A percentile compares a stretch with the other conserved stretches of the same genome.
Conservation (phyloP, 202 grass and related monocot species). For the Zizania palustris region DNA sequence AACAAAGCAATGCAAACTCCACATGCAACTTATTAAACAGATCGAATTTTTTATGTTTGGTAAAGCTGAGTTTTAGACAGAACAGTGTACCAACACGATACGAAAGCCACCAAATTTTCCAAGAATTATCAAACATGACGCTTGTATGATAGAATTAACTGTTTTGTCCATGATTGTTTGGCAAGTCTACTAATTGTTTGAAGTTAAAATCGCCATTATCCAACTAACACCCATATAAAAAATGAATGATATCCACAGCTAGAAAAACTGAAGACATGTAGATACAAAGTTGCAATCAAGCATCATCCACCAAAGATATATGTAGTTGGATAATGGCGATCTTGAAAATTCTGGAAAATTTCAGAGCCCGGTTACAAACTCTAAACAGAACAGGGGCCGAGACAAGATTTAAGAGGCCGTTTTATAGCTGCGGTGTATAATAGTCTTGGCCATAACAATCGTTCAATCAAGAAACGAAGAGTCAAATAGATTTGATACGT, state of each 20-base stretch:
- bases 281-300: constrained; percentile 1
- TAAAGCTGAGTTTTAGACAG: background rate
- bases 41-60: background rate
- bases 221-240: background rate
- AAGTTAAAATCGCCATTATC: background rate
- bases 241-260: background rate
- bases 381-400: no score
- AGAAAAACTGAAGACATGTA: background rate
- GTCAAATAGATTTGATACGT: no score
- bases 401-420: no score
- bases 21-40: constrained; percentile 36
- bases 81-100: background rate
- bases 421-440: no score
- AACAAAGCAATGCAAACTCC: constrained; percentile 17
- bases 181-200: background rate
- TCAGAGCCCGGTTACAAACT: no score
- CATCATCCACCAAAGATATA: background rate
- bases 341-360: no score
- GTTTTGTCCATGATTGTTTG: background rate
- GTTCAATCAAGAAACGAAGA: no score
- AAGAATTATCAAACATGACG: background rate
- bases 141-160: background rate
- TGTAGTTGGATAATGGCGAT: no score
- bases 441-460: no score
- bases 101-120: background rate